phyloP scores from a whole-genome alignment of 345 rosid species.

The Bruguiera gymnorhiza region DNA sequence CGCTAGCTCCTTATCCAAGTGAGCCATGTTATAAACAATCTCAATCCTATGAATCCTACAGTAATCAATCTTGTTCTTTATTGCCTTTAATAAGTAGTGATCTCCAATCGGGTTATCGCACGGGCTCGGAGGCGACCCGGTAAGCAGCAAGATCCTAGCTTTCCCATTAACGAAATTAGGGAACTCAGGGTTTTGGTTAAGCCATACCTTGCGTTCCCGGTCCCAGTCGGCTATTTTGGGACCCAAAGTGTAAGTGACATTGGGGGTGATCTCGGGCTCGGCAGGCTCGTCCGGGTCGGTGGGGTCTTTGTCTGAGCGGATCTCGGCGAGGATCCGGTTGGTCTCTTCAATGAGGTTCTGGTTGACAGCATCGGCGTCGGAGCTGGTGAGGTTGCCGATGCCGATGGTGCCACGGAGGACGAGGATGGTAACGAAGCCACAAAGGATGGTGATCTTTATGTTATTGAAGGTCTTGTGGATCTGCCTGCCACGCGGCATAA shows the following conservation, averaged over 20 bases:
- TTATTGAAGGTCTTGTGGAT: constrained; percentile 84
- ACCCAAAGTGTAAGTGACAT: constrained; percentile 68
- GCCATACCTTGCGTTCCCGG: constrained; percentile 59
- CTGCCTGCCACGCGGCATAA: constrained; percentile 70
- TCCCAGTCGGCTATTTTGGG: constrained; percentile 75
- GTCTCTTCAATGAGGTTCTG: constrained; percentile 80
- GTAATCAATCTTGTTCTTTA: constrained; percentile 93
- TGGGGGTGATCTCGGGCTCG: constrained; percentile 51
- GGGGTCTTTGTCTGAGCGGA: constrained; percentile 84
- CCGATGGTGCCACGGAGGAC: constrained; percentile 96
- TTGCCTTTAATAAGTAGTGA: constrained; percentile 74
- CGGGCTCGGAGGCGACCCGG: constrained; percentile 88
- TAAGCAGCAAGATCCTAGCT: constrained; percentile 66
- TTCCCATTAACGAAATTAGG: constrained; percentile 62
- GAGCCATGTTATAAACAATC: constrained; percentile 95
- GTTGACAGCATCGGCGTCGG: constrained; percentile 75
- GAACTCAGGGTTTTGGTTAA: constrained; percentile 59
- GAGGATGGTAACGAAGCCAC: constrained; percentile 89
- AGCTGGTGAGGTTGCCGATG: constrained; percentile 62
- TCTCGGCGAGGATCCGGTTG: constrained; percentile 77
- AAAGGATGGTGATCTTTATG: constrained; percentile 86
- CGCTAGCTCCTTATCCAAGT: constrained; percentile 83
- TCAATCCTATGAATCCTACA: constrained; percentile 97
- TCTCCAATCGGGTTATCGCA: constrained; percentile 94
- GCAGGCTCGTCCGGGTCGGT: constrained; percentile 50